Evolutionary conservation across 495 filamentous ascomycete genomes (phyloP).

Genomic region (Pyrenula aspistea): DNA sequence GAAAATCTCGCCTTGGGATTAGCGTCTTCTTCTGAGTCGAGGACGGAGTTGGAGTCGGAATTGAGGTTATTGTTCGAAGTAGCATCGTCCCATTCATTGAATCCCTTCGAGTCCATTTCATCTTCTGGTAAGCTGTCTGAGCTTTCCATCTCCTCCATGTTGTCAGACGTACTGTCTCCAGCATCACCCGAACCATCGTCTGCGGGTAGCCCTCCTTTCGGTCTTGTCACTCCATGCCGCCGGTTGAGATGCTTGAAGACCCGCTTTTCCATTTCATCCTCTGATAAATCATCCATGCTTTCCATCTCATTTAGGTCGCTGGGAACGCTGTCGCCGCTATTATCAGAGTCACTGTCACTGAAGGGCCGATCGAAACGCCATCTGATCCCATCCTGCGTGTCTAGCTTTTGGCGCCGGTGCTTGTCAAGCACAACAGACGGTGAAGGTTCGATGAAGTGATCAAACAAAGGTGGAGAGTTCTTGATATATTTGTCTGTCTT

Average conservation of each 20-base stretch:
- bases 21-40: constrained; percentile 62
- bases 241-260: constrained; percentile 44
- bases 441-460: neutral
- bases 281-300: constrained; percentile 19
- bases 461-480: neutral
- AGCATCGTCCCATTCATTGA: constrained; percentile 20
- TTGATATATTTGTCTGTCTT: constrained; percentile 19
- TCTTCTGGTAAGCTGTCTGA: constrained; percentile 36
- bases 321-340: constrained; percentile 17
- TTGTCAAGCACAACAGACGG: neutral
- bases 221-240: constrained; percentile 32
- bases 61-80: constrained; percentile 43
- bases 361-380: no score
- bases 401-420: neutral
- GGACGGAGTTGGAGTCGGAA: constrained; percentile 45
- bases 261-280: constrained; percentile 24
- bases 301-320: constrained; percentile 30
- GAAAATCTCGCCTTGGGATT: constrained; percentile 56
- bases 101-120: constrained; percentile 17
- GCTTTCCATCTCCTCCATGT: constrained; percentile 42
- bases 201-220: constrained; percentile 31
- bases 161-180: constrained; percentile 39
- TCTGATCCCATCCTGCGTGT: neutral
- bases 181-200: constrained; percentile 40
- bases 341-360: no score